These are phyloP conservation scores for Cordyceps pruinosa DNA, from an alignment of 2,329 filamentous ascomycete genomes.

Conservation along the genomic window DNA sequence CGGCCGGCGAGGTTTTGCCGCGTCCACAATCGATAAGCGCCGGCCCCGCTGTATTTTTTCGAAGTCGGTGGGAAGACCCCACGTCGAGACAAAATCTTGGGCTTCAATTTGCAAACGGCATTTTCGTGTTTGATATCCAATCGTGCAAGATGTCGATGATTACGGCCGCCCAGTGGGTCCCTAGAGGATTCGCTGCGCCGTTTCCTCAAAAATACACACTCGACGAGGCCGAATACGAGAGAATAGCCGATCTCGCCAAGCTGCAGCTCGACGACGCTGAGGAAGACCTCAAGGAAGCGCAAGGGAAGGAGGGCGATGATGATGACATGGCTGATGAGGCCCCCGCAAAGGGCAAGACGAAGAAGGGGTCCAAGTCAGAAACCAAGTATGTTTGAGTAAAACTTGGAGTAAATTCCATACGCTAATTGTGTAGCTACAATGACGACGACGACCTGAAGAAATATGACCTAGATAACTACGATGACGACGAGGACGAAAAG, in stretches of 20 bases:
- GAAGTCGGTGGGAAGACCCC: conserved; percentile 7
- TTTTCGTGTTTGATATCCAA: conserved; percentile 19
- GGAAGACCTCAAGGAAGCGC: conserved; percentile 71
- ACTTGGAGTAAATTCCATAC: neutral
- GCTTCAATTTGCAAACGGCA: neutral
- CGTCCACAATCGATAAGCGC: conserved; percentile 11
- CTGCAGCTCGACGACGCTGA: conserved; percentile 87
- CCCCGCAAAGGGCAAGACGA: conserved; percentile 16
- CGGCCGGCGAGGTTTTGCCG: conserved; percentile 14
- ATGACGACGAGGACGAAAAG: conserved; percentile 56
- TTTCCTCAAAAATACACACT: conserved; percentile 71
- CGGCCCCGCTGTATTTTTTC: conserved; percentile 14
- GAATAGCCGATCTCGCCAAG: conserved; percentile 68
- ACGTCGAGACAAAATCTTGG: conserved; percentile 11
- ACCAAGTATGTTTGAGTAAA: conserved; percentile 28
- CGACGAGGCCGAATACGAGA: conserved; percentile 67
- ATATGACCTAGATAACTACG: conserved; percentile 94
- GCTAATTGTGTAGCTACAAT: conserved; percentile 33
- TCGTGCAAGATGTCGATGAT: conserved; percentile 60
- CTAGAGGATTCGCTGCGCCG: conserved; percentile 66
- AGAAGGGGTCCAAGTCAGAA: conserved; percentile 26
- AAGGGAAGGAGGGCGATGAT: conserved; percentile 33
- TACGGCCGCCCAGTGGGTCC: conserved; percentile 69
- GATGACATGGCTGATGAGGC: conserved; percentile 31
- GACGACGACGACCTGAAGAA: conserved; percentile 88